Evolutionary conservation across 352 stramenopile species (phyloP), one percentile per base, ranked within the genome.

Genomic region (Phytophthora aleatoria): DNA sequence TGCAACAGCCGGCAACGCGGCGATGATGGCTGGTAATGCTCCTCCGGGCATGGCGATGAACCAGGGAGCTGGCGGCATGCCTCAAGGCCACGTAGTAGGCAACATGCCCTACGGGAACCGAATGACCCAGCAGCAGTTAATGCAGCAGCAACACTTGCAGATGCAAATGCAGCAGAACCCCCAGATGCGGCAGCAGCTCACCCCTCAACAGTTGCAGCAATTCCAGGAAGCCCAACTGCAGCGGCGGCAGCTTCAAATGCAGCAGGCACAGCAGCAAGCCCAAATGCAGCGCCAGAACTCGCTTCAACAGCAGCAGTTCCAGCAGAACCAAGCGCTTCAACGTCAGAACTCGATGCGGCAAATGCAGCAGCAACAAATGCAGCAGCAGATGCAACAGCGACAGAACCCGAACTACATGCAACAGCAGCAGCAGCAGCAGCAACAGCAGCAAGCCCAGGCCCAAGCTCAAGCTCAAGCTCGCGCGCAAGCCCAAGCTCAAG

Each of bases 91-190:
- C 48, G 70, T 84, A 28, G 83, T 84, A 61, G 82, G 77, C 12
- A 90, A 89, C 48, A 90, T 92, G 79, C 83, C 73, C 10, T 91
- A 93, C 45, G 77, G 64, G 27, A 85, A 80, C 28, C 83, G 87
- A 26, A 90, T 95, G 82, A 94, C 81, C 3, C 87, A 92, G 65
- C 84, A 93, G 58, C 82, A 93, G 55, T 61, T 92, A 28, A 72
- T 88, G 63, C 79, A 89, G 63, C 82, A 91, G 60, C 83, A 92
- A 45, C 84, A 90, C 56, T 55, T 89, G 64, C 85, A 93, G 45
- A 90, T 90, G 76, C 82, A 91, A 61, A 92, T 92, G 82, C 83
- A 83, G 43, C 73, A 90, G 52, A 93, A 94, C 55, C 82, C 83
- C 8, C 83, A 92, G 54, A 88, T 91, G 74, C 80, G 82, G 1